Base-by-base conservation (phyloP, 2,329 filamentous ascomycete genomes). In the Paracamarosporium sp. region DNA sequence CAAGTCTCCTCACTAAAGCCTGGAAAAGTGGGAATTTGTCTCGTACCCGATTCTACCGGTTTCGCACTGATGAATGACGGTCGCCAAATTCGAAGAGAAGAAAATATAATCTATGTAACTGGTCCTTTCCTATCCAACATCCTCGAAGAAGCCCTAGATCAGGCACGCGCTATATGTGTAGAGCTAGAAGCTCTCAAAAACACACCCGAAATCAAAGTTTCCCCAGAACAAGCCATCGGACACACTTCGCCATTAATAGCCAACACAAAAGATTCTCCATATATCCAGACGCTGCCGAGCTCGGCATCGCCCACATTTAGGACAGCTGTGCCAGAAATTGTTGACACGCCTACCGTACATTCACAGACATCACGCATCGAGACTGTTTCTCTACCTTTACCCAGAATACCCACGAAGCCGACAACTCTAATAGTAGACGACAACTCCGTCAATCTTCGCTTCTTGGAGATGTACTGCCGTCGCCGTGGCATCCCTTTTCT, bases 391-490 rank as follows among this genome's bases (percentile, higher is more conserved):
- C 31, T 15, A 30, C 17, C 47, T 12, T n/a, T 40, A 27, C 41
- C 47, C 28, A 12, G 13, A 38, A 22, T 11, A 15, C 46, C 40
- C 1, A 45, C 15, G n/a, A 67, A 68, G 44, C 70, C 70, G 1
- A 59, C 66, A 56, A 68, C 71, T 0, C 67, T 82, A 0, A 66
- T 82, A 1, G 80, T 82, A 1, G 80, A 82, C 46, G 80, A 82
- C 55, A 82, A 82, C 44, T 50, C 67, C 0, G 71, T 82, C 51
- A 82, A 82, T 17, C 69, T 82, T 0, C 77, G 78, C n/a, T 78
- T 82, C 38, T 59, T 82, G 20, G 70, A 78, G 28, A 81, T 82
- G 78, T 82, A 82, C 62, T 82, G 79, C 65, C 73, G 70, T 24
- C 81, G 78, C 52, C 72, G 80, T 20, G 65, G 66, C 1, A 63